Percentiles rank a stretch among this genome's conserved stretches.
Evolutionary conservation across 176 grass and related monocot genomes (phyloP).

Genomic region (Lolium rigidum): DNA sequence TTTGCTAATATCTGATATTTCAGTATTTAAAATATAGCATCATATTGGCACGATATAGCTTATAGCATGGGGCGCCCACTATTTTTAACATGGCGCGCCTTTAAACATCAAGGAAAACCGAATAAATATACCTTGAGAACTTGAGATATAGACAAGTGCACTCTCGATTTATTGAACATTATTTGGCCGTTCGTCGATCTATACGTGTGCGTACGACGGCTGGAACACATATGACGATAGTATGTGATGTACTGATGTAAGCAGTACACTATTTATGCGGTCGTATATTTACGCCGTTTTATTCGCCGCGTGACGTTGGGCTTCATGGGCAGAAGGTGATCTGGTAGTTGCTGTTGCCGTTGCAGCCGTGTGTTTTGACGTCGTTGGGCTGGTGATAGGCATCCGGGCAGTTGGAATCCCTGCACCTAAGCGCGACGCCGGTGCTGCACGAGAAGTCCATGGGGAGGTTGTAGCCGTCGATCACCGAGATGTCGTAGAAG

Average conservation of each 20-base stretch:
- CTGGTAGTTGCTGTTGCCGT: neutral
- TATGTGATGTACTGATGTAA: neutral
- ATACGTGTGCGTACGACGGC: neutral
- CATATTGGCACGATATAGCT: too few species aligned
- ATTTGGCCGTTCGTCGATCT: too few species aligned
- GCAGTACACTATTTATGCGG: neutral
- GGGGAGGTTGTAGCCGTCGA: slow-evolving; percentile 29
- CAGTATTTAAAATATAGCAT: too few species aligned
- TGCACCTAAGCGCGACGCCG: neutral
- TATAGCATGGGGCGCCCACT: too few species aligned
- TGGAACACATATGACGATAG: neutral
- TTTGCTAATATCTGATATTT: too few species aligned
- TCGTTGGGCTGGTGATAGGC: neutral
- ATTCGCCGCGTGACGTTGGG: neutral
- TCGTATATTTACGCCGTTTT: neutral
- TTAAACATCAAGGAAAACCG: too few species aligned
- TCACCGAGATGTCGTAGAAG: slow-evolving; percentile 33
- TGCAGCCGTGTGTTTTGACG: neutral
- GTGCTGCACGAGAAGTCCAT: slow-evolving; percentile 28
- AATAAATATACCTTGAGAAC: too few species aligned
- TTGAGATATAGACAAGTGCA: too few species aligned
- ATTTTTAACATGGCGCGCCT: too few species aligned
- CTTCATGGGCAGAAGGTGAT: slow-evolving; percentile 34
- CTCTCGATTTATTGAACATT: too few species aligned
- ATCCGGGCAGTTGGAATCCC: neutral